Conservation (phyloP, 2,329 filamentous ascomycete species). For the Paraconiothyrium sp. region DNA sequence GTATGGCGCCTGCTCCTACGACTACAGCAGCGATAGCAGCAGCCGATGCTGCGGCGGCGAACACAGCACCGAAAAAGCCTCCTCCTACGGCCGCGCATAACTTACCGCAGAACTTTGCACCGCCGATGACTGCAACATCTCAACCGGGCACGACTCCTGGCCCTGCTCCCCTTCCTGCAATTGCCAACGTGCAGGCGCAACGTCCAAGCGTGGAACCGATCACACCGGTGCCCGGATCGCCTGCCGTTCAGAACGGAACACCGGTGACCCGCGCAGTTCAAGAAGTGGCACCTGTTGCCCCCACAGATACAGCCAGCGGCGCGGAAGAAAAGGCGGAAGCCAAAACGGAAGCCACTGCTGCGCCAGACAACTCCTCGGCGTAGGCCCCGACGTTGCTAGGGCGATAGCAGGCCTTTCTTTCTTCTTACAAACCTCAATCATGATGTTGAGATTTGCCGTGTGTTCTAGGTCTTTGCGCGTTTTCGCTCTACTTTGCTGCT, state of each 20-base stretch:
- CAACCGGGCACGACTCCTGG: constrained; percentile 17
- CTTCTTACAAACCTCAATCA: background rate
- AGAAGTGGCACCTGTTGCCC: constrained; percentile 22
- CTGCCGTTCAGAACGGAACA: constrained; percentile 39
- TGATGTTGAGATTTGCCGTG: background rate
- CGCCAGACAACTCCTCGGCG: background rate
- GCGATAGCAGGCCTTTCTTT: background rate
- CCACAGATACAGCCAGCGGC: constrained; percentile 19
- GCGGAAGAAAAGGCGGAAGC: constrained; percentile 19
- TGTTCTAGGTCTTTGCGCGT: background rate
- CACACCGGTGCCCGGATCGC: constrained; percentile 47
- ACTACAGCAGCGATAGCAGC: constrained; percentile 46
- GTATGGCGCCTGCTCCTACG: constrained; percentile 22
- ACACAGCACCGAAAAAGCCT: constrained; percentile 20
- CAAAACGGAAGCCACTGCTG: constrained; percentile 18
- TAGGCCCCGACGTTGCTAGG: background rate
- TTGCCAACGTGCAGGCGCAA: constrained; percentile 28
- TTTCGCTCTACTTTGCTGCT: background rate
- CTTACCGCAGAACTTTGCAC: constrained; percentile 39
- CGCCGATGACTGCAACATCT: constrained; percentile 36
- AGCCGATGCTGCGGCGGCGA: constrained; percentile 41
- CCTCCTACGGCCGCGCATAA: constrained; percentile 18
- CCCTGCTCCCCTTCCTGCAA: constrained; percentile 17
- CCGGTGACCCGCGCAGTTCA: constrained; percentile 30
- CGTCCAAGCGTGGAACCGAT: constrained; percentile 49